A percentile compares a stretch with the other conserved stretches of the same genome.
These are phyloP conservation scores for Takashimella koratensis DNA, from an alignment of 1,284 basidiomycete species.

Conservation along the genomic window DNA sequence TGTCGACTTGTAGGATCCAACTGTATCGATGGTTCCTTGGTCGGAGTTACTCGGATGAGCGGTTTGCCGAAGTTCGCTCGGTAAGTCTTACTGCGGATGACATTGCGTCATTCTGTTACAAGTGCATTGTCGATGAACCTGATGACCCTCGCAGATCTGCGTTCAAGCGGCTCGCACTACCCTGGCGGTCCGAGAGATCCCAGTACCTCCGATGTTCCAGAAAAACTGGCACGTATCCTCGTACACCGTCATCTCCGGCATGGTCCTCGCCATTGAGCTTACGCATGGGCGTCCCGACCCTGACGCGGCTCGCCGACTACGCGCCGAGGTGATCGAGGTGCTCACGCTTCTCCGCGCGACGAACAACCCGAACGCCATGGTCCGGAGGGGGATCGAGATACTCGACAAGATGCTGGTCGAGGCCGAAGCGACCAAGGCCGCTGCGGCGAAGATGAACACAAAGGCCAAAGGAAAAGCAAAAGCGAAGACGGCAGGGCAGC, in stretches of 20 bases:
- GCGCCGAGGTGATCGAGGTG: slow-evolving; percentile 8
- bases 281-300: slow-evolving; percentile 21
- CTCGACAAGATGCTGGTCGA: slow-evolving; percentile 18
- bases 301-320: slow-evolving; percentile 6
- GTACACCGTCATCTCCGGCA: slow-evolving; percentile 27
- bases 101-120: too few relatives aligned
- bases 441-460: background rate
- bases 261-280: slow-evolving; percentile 27
- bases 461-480: background rate
- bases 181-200: slow-evolving; percentile 17
- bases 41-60: slow-evolving; percentile 24
- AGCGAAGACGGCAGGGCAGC: background rate
- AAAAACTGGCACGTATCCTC: slow-evolving; percentile 31
- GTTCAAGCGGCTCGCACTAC: slow-evolving; percentile 24
- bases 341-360: slow-evolving; percentile 5
- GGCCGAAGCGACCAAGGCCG: background rate
- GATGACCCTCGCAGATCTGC: slow-evolving; percentile 17
- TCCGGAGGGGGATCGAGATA: slow-evolving; percentile 11
- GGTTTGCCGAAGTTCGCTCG: slow-evolving; percentile 25
- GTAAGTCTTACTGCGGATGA: too few relatives aligned
- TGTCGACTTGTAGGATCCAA: slow-evolving; percentile 13
- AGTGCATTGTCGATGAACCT: too few relatives aligned
- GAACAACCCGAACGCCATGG: slow-evolving; percentile 10
- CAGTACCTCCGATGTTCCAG: slow-evolving; percentile 29
- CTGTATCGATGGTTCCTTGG: slow-evolving; percentile 25